Base-by-base conservation (phyloP, 108 stramenopile species). In the Seminavis robusta region DNA sequence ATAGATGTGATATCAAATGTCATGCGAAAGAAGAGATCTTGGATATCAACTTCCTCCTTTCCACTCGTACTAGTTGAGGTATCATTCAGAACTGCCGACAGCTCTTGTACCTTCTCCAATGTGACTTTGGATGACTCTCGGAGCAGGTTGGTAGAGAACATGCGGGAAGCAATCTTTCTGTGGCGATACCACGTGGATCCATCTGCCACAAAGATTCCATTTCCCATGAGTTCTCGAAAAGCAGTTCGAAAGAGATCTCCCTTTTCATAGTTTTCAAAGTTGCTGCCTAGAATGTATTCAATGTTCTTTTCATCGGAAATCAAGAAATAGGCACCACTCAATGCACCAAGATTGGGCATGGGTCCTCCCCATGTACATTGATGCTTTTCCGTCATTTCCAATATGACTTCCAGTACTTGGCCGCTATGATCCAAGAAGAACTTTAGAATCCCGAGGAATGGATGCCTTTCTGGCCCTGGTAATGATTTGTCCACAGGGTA, bases 141-240 rank as follows among this genome's bases (percentile, higher is more conserved):
- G 27, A 76, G 34, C 1, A 62, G 21, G 31, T 65, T 66, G 28
- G 50, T 36, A n/a, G n/a, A n/a, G n/a, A n/a, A n/a, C n/a, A n/a
- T n/a, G n/a, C n/a, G n/a, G n/a, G n/a, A n/a, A n/a, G 25, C 58
- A 69, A 65, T 47, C 37, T 81, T 81, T 23, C 81, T 74, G 24
- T 83, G 81, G 20, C 31, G 0, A 23, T 54, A 34, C 81, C 81
- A 83, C 10, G 8, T 23, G 21, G 48, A 8, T 27, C 67, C 67
- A 47, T 78, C 81, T 4, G 61, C 50, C 32, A 55, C 56, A 52
- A 83, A 79, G 46, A 83, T 79, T 21, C 81, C 81, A 21, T 67
- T 42, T 25, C 80, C 73, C 15, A 74, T 47, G 20, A 80, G 26
- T 40, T 50, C 59, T 13, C 39, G 20, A 9, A 72, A 41, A 21